phyloP scores from a whole-genome alignment of 352 stramenopile species.

The Salisapilia sapeloensis region DNA sequence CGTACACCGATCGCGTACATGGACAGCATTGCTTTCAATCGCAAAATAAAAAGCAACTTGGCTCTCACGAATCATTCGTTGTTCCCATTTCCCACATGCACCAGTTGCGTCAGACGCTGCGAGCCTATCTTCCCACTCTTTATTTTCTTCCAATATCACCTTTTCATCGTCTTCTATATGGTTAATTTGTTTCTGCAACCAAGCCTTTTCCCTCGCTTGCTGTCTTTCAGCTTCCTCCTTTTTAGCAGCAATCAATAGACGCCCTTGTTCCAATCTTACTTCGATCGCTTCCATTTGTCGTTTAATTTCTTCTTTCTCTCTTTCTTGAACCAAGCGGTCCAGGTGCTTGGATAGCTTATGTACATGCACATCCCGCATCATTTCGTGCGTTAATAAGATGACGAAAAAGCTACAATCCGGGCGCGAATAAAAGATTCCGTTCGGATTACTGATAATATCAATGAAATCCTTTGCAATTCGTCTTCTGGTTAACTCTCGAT shows the following conservation, averaged over 20 bases:
- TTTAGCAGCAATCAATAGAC: conserved; percentile 34
- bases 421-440: too few relatives aligned
- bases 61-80: conserved; percentile 29
- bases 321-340: conserved; percentile 16
- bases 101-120: conserved; percentile 17
- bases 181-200: conserved; percentile 10
- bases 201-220: conserved; percentile 23
- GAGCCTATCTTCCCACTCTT: conserved; percentile 36
- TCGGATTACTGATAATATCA: conserved; percentile 34
- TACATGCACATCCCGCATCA: conserved; percentile 21
- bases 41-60: conserved; percentile 53
- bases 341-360: conserved; percentile 25
- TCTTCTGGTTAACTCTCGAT: conserved; percentile 14
- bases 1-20: not conserved
- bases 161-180: conserved; percentile 8
- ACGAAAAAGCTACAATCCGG: conserved; percentile 27
- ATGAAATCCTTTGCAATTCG: conserved; percentile 34
- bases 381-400: conserved; percentile 33
- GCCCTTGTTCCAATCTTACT: conserved; percentile 36
- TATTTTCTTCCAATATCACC: conserved; percentile 5
- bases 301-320: conserved; percentile 27
- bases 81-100: conserved; percentile 40
- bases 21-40: conserved; percentile 11
- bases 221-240: conserved; percentile 34
- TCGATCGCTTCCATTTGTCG: conserved; percentile 42